Percentiles rank a stretch among this genome's conserved stretches.
Conservation (phyloP, 768 basidiomycete genomes). For the Pleurotus pulmonarius region DNA sequence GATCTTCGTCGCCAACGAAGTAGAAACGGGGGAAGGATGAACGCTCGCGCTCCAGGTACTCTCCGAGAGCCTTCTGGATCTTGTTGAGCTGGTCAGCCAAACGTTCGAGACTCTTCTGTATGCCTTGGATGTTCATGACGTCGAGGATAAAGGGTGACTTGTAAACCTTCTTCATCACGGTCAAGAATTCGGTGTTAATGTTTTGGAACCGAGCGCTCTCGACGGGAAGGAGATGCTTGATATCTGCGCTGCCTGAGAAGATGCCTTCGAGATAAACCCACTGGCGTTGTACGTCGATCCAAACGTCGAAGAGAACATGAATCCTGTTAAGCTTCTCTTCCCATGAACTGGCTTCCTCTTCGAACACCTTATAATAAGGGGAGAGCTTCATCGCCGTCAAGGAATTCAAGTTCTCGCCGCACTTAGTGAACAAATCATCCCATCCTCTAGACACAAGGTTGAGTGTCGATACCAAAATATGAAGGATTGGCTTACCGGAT, state of each 20-base stretch:
- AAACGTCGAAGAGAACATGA: slow-evolving; percentile 96
- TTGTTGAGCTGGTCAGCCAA: slow-evolving; percentile 94
- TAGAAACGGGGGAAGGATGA: slow-evolving; percentile 99
- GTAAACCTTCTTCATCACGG: slow-evolving; percentile 99
- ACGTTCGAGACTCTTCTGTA: slow-evolving; percentile 97
- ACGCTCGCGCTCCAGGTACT: slow-evolving; percentile 96
- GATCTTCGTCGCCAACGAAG: slow-evolving; percentile 98
- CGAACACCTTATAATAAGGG: slow-evolving; percentile 96
- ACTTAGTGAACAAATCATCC: slow-evolving; percentile 97
- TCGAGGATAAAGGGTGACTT: slow-evolving; percentile 98
- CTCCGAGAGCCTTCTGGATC: slow-evolving; percentile 98
- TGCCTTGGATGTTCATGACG: slow-evolving; percentile 92
- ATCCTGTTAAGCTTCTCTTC: slow-evolving; percentile 96
- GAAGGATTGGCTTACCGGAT: slow-evolving; percentile 55
- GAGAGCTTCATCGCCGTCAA: slow-evolving; percentile 96
- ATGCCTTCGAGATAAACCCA: slow-evolving; percentile 99
- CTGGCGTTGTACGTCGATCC: slow-evolving; percentile 99
- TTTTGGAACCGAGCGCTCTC: slow-evolving; percentile 98
- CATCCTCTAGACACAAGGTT: slow-evolving; percentile 61
- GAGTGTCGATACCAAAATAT: neutral
- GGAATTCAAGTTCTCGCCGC: slow-evolving; percentile 95
- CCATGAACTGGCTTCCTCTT: slow-evolving; percentile 92
- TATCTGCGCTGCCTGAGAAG: slow-evolving; percentile 98
- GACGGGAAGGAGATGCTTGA: slow-evolving; percentile 97
- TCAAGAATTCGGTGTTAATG: slow-evolving; percentile 96